Conservation (phyloP, 192 early-diverging fungal species). For the Umbelopsis isabellina region DNA sequence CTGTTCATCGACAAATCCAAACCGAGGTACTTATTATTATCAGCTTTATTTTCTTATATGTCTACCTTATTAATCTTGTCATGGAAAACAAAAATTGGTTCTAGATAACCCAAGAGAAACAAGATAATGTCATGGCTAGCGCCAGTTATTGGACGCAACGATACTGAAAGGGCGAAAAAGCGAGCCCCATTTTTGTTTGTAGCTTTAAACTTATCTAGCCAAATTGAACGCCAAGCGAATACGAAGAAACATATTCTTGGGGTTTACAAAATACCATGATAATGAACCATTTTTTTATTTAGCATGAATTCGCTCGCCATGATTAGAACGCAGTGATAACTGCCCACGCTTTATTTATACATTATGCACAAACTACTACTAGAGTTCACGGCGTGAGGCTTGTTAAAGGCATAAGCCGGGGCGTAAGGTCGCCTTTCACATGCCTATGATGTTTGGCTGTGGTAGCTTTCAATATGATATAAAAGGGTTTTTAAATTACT, state of each 20-base stretch:
- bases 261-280: no score
- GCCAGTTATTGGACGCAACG: conserved; percentile 11
- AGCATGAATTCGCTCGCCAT: no score
- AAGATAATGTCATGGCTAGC: conserved; percentile 18
- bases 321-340: not conserved
- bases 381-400: not conserved
- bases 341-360: not conserved
- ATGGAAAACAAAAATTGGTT: not conserved
- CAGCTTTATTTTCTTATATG: not conserved
- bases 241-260: no score
- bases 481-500: not conserved
- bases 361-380: not conserved
- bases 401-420: conserved; percentile 1
- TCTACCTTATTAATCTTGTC: no score
- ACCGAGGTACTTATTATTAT: conserved; percentile 53
- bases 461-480: not conserved
- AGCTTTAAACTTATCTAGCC: no score
- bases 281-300: no score
- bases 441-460: conserved; percentile 18
- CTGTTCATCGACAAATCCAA: conserved; percentile 88
- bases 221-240: no score
- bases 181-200: no score
- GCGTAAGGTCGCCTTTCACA: not conserved
- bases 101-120: conserved; percentile 19
- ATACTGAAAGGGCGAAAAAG: not conserved